phyloP scores from a whole-genome alignment of 208 protist species.

The Giardia duodenalis region DNA sequence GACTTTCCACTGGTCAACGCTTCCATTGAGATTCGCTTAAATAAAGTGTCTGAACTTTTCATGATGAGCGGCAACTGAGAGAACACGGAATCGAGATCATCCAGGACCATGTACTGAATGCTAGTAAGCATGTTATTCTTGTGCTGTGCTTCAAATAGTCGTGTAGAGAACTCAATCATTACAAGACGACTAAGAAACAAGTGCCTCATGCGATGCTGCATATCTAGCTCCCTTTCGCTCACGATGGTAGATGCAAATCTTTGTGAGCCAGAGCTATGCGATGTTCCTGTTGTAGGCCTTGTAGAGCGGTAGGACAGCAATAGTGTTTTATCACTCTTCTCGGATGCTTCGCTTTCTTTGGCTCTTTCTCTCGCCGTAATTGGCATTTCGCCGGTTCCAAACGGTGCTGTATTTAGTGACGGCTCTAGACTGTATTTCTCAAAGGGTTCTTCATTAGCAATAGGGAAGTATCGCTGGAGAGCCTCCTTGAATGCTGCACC shows the following conservation, averaged over 20 bases:
- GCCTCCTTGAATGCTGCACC: background rate
- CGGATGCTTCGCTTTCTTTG: too few species aligned
- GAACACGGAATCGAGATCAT: background rate
- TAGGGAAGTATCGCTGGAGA: background rate
- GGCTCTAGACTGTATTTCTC: too few species aligned
- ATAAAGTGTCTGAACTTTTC: background rate
- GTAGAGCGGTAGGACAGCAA: too few species aligned
- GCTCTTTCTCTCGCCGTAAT: too few species aligned
- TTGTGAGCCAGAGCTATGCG: too few species aligned
- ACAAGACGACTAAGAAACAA: background rate
- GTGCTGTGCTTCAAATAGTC: background rate
- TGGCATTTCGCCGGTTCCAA: too few species aligned
- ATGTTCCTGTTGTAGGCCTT: too few species aligned
- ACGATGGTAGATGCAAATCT: too few species aligned
- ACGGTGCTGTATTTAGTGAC: too few species aligned
- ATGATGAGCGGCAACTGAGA: background rate
- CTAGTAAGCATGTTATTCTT: background rate
- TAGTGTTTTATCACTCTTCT: too few species aligned
- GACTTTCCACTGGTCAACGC: background rate
- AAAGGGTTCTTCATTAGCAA: background rate
- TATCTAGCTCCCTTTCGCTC: background rate
- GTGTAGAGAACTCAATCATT: background rate
- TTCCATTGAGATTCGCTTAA: background rate
- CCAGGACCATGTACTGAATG: background rate
- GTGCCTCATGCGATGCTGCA: background rate